These are phyloP conservation scores for Grosmannia serpens DNA, from an alignment of 2,329 filamentous ascomycete species.

Conservation along the genomic window DNA sequence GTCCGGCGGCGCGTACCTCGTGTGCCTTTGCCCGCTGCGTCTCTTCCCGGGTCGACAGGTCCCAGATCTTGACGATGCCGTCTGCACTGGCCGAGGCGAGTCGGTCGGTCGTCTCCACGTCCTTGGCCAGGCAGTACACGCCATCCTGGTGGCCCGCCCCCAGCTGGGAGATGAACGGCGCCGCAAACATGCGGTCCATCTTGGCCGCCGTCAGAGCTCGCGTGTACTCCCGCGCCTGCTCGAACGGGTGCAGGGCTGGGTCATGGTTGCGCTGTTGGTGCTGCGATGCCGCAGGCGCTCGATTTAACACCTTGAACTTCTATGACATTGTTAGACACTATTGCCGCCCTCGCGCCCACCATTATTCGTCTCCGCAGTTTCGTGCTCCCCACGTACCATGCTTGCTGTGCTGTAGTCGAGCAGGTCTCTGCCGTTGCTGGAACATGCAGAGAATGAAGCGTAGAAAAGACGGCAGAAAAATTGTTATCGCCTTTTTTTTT, in stretches of 20 bases:
- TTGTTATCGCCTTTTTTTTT: neutral
- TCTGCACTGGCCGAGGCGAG: slow-evolving; percentile 82
- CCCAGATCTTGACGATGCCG: slow-evolving; percentile 69
- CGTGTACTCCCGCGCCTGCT: slow-evolving; percentile 77
- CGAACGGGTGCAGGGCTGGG: slow-evolving; percentile 80
- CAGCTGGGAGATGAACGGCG: slow-evolving; percentile 69
- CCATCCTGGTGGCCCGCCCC: slow-evolving; percentile 89
- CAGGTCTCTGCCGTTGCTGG: neutral
- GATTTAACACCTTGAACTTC: slow-evolving; percentile 14
- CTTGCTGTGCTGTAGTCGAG: neutral
- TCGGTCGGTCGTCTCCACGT: slow-evolving; percentile 60
- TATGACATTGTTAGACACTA: neutral
- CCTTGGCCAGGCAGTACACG: slow-evolving; percentile 70
- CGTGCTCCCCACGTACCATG: neutral
- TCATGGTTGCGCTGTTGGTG: slow-evolving; percentile 31
- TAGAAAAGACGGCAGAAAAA: neutral
- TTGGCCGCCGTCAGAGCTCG: slow-evolving; percentile 67
- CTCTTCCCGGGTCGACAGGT: slow-evolving; percentile 57
- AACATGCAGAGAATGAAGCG: neutral
- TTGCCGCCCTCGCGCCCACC: too few relatives aligned
- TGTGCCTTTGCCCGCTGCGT: slow-evolving; percentile 69
- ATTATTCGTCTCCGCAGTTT: too few relatives aligned
- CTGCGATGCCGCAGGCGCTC: slow-evolving; percentile 9
- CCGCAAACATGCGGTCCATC: slow-evolving; percentile 72
- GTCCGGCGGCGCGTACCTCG: too few relatives aligned